Conservation (phyloP, 2,329 filamentous ascomycete species). For the Colletotrichum scovillei region DNA sequence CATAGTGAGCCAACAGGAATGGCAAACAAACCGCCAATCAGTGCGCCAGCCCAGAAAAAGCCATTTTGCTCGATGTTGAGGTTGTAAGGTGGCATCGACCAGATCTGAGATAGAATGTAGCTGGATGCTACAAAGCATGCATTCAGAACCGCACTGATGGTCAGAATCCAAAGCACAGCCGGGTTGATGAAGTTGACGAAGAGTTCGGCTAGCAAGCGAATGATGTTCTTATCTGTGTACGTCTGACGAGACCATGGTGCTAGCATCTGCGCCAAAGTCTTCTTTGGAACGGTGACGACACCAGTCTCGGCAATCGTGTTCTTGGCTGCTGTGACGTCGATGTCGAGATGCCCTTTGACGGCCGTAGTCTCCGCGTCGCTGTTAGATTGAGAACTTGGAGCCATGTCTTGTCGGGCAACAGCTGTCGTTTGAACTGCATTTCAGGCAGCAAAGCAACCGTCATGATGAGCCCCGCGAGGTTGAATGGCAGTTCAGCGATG, state of each 20-base stretch:
- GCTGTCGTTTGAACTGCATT: neutral
- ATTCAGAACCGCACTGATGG: neutral
- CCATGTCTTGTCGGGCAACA: neutral
- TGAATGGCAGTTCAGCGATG: neutral
- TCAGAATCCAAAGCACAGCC: neutral
- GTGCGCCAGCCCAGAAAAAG: neutral
- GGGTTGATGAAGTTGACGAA: neutral
- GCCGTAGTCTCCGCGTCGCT: neutral
- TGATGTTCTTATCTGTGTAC: neutral
- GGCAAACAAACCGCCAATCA: neutral
- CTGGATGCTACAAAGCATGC: neutral
- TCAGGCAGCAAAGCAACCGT: neutral
- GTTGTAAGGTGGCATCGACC: neutral
- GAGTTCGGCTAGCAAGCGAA: neutral
- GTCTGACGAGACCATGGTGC: neutral
- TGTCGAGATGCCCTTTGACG: no score
- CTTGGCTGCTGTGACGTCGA: neutral
- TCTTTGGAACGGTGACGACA: neutral
- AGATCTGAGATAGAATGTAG: neutral
- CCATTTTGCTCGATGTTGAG: neutral
- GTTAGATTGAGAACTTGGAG: neutral
- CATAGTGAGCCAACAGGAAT: neutral
- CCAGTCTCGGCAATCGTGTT: neutral
- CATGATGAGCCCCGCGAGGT: neutral
- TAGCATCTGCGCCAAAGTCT: neutral